These are phyloP conservation scores for Phaeotremella fagi DNA, from an alignment of 768 basidiomycete species.

Conservation along the genomic window DNA sequence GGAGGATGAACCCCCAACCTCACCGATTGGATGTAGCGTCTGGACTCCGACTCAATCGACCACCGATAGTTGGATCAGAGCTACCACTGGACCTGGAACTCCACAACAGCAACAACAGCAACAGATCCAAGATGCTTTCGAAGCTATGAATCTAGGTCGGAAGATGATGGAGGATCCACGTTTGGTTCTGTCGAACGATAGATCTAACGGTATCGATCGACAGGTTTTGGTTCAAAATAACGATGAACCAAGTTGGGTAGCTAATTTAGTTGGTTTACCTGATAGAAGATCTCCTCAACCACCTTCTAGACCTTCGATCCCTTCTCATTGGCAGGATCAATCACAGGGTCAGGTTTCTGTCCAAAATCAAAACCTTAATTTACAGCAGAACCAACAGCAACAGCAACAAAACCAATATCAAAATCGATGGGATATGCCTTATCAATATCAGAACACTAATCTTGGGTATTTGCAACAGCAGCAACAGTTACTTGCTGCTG, in stretches of 20 bases:
- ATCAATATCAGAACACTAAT: neutral
- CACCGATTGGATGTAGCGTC: conserved; percentile 34
- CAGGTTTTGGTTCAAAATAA: conserved; percentile 4
- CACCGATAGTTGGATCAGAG: conserved; percentile 33
- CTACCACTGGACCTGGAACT: too few relatives aligned
- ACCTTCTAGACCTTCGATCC: conserved; percentile 6
- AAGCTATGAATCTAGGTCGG: conserved; percentile 39
- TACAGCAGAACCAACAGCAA: conserved; percentile 8
- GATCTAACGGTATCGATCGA: neutral
- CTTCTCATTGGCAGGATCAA: conserved; percentile 11
- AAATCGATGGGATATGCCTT: neutral
- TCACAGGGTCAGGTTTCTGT: too few relatives aligned
- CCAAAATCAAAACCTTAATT: neutral
- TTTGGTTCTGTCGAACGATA: conserved; percentile 7
- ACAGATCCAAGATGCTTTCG: conserved; percentile 39
- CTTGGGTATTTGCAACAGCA: conserved; percentile 11
- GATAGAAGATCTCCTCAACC: conserved; percentile 16
- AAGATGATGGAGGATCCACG: conserved; percentile 23
- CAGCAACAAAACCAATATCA: conserved; percentile 11
- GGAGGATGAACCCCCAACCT: conserved; percentile 29
- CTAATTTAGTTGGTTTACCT: conserved; percentile 29
- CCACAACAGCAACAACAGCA: too few relatives aligned
- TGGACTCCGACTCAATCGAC: conserved; percentile 23
- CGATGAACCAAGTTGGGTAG: conserved; percentile 42
- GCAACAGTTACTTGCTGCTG: conserved; percentile 12